phyloP scores from a whole-genome alignment of 2,329 filamentous ascomycete species.

The Epichloe sp. region DNA sequence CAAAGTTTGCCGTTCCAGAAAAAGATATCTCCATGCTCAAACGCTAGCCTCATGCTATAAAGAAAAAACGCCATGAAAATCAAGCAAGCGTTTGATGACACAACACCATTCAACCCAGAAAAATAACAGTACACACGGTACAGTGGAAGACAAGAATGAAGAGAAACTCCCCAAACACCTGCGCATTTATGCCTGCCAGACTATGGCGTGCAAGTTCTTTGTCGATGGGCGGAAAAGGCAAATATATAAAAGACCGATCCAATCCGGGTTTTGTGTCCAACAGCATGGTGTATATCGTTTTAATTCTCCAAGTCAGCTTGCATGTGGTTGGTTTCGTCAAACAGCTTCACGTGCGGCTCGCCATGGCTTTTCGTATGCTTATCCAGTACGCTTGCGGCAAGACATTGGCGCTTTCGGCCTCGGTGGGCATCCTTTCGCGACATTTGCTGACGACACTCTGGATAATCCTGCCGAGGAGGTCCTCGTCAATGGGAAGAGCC shows the following conservation, averaged over 20 bases:
- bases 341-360: conserved; percentile 14
- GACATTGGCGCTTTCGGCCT: conserved; percentile 38
- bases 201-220: neutral
- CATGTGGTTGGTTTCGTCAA: neutral
- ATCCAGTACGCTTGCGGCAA: conserved; percentile 52
- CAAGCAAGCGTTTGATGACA: neutral
- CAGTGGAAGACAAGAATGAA: conserved; percentile 13
- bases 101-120: neutral
- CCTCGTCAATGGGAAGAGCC: conserved; percentile 47
- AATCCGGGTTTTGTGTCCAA: neutral
- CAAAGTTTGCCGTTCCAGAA: neutral
- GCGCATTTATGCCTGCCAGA: neutral
- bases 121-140: conserved; percentile 7
- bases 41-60: conserved; percentile 5
- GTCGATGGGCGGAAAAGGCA: neutral
- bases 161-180: conserved; percentile 2
- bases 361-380: conserved; percentile 40
- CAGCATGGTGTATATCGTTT: neutral
- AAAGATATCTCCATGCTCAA: neutral
- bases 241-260: neutral
- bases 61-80: conserved; percentile 7
- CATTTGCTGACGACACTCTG: conserved; percentile 49
- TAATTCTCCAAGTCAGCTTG: neutral
- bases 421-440: conserved; percentile 43
- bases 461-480: conserved; percentile 47